These are phyloP conservation scores for Fusarium setosum DNA, from an alignment of 2,329 filamentous ascomycete species.

Conservation along the genomic window DNA sequence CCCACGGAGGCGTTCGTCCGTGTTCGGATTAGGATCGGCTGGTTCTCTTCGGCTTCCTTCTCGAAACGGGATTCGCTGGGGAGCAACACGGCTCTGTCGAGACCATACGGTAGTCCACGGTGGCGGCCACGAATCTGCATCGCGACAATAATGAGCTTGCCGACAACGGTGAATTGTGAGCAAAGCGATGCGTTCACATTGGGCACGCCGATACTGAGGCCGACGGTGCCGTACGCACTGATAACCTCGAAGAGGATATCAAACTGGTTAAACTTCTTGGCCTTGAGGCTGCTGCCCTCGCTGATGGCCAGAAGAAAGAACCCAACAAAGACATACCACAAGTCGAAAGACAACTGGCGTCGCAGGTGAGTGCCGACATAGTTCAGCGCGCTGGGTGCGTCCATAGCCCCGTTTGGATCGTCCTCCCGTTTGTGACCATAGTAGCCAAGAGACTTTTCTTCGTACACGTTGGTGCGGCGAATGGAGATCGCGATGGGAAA, in stretches of 20 bases:
- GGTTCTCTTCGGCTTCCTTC: conserved; percentile 62
- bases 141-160: conserved; percentile 74
- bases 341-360: conserved; percentile 92
- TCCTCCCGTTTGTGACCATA: conserved; percentile 65
- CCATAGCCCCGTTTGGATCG: conserved; percentile 58
- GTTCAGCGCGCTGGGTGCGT: conserved; percentile 70
- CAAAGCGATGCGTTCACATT: conserved; percentile 83
- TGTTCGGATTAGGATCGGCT: conserved; percentile 52
- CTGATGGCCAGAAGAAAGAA: conserved; percentile 93
- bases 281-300: conserved; percentile 79
- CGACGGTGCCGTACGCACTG: conserved; percentile 94
- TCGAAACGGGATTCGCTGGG: conserved; percentile 67
- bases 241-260: conserved; percentile 85
- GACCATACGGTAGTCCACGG: conserved; percentile 74
- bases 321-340: conserved; percentile 97
- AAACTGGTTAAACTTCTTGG: conserved; percentile 73
- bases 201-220: conserved; percentile 86
- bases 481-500: conserved; percentile 97
- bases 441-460: conserved; percentile 86
- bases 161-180: conserved; percentile 81
- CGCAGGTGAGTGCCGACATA: conserved; percentile 94
- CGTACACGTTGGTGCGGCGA: conserved; percentile 94
- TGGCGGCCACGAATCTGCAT: conserved; percentile 78
- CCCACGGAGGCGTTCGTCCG: conserved; percentile 50
- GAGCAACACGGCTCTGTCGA: conserved; percentile 70